A percentile compares a stretch with the other conserved stretches of the same genome.
These are phyloP conservation scores for Hypoxylon crocopeplum DNA, from an alignment of 495 filamentous ascomycete genomes.

Conservation along the genomic window DNA sequence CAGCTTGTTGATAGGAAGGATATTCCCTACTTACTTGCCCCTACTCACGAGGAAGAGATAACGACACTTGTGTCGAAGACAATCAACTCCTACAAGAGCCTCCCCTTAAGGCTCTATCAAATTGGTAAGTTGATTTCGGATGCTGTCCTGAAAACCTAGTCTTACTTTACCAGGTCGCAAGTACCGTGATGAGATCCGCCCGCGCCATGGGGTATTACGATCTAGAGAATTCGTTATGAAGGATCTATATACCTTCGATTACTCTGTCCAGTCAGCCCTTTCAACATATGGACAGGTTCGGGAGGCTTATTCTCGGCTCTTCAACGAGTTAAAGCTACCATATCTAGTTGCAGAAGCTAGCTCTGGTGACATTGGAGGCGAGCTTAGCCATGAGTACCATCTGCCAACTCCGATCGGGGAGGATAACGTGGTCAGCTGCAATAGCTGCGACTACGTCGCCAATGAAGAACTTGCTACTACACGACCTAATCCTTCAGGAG, in stretches of 20 bases:
- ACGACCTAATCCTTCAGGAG: conserved; percentile 8
- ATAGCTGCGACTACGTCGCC: conserved; percentile 73
- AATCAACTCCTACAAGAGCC: conserved; percentile 83
- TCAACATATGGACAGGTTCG: conserved; percentile 79
- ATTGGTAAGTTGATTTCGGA: conserved; percentile 64
- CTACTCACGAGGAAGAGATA: conserved; percentile 97
- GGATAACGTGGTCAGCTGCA: conserved; percentile 81
- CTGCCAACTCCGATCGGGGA: conserved; percentile 82
- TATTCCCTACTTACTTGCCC: conserved; percentile 77
- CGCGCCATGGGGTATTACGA: conserved; percentile 87
- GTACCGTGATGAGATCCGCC: conserved; percentile 90
- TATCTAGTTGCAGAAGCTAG: conserved; percentile 86
- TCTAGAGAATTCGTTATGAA: conserved; percentile 97
- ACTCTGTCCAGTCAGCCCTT: conserved; percentile 66
- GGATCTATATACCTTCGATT: conserved; percentile 96
- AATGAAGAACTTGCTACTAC: conserved; percentile 80
- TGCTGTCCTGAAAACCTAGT: neutral
- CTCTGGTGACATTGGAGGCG: conserved; percentile 95
- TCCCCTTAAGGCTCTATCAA: conserved; percentile 90
- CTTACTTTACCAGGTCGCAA: conserved; percentile 71
- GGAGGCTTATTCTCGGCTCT: conserved; percentile 72
- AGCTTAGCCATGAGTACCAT: conserved; percentile 93
- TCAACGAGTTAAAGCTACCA: conserved; percentile 83
- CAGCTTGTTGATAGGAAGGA: conserved; percentile 80
- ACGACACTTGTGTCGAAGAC: conserved; percentile 76